Conservation (phyloP, 306 rosid genomes). For the Vigna trinervia region DNA sequence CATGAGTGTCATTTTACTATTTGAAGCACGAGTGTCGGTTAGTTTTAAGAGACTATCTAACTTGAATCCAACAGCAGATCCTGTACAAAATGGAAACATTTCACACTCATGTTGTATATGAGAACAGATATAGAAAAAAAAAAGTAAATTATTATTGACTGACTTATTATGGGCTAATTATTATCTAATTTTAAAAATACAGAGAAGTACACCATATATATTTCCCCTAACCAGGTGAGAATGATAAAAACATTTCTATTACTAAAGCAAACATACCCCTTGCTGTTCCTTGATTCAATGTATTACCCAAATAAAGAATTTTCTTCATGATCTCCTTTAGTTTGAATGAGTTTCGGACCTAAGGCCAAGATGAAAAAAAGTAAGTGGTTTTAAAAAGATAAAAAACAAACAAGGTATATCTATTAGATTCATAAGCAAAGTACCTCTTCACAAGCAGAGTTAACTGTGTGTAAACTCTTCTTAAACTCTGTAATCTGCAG, state of each 20-base stretch:
- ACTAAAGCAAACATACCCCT: conserved; percentile 68
- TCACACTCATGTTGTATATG: background rate
- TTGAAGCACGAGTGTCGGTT: conserved; percentile 89
- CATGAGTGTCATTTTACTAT: conserved; percentile 92
- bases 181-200: conserved; percentile 22
- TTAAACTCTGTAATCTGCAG: conserved; percentile 84
- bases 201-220: conserved; percentile 22
- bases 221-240: conserved; percentile 29
- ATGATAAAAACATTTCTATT: conserved; percentile 33
- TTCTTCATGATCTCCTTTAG: conserved; percentile 90
- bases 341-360: conserved; percentile 82
- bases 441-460: conserved; percentile 92
- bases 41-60: conserved; percentile 94
- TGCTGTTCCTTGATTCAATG: conserved; percentile 96
- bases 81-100: conserved; percentile 56
- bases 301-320: conserved; percentile 87
- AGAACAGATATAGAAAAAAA: conserved; percentile 29
- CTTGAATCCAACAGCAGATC: conserved; percentile 94
- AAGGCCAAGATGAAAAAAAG: conserved; percentile 42
- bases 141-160: background rate
- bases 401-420: conserved; percentile 15
- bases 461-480: conserved; percentile 72
- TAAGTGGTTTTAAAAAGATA: conserved; percentile 36
- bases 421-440: conserved; percentile 41
- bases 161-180: conserved; percentile 17